These are phyloP conservation scores for Scedosporium apiospermum DNA, from an alignment of 2,329 filamentous ascomycete species.

Conservation along the genomic window DNA sequence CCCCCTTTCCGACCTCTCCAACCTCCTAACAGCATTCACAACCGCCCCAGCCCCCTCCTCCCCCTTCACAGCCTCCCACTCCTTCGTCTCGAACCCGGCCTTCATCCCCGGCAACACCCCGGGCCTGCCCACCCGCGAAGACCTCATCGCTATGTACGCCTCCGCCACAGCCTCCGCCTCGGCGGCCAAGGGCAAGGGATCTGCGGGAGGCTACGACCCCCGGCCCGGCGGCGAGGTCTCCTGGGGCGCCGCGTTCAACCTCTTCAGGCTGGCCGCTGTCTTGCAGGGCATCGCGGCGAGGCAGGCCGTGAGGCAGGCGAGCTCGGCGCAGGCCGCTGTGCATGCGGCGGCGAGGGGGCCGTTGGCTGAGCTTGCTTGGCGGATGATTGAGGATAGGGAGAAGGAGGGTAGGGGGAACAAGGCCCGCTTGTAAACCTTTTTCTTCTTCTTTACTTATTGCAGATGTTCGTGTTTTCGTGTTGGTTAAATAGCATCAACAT, in stretches of 20 bases:
- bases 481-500: background rate
- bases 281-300: slow-evolving; percentile 87
- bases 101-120: slow-evolving; percentile 56
- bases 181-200: slow-evolving; percentile 21
- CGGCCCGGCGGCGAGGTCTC: slow-evolving; percentile 38
- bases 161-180: background rate
- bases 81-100: slow-evolving; percentile 20
- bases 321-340: slow-evolving; percentile 68
- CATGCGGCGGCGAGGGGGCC: slow-evolving; percentile 62
- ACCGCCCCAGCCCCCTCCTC: slow-evolving; percentile 17
- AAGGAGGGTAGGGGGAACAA: background rate
- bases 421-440: slow-evolving; percentile 1
- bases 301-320: slow-evolving; percentile 77
- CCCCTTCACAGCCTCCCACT: slow-evolving; percentile 10
- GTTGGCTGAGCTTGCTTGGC: slow-evolving; percentile 73
- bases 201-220: slow-evolving; percentile 56
- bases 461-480: background rate
- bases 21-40: slow-evolving; percentile 47
- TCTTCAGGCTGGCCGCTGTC: slow-evolving; percentile 52
- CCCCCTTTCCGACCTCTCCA: slow-evolving; percentile 81
- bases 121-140: slow-evolving; percentile 44
- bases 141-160: slow-evolving; percentile 32
- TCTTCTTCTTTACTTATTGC: background rate
- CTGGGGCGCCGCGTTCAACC: slow-evolving; percentile 54
- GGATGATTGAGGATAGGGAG: slow-evolving; percentile 42